Base-by-base conservation (phyloP, 192 early-diverging fungal genomes). In the Entomortierella lignicola region DNA sequence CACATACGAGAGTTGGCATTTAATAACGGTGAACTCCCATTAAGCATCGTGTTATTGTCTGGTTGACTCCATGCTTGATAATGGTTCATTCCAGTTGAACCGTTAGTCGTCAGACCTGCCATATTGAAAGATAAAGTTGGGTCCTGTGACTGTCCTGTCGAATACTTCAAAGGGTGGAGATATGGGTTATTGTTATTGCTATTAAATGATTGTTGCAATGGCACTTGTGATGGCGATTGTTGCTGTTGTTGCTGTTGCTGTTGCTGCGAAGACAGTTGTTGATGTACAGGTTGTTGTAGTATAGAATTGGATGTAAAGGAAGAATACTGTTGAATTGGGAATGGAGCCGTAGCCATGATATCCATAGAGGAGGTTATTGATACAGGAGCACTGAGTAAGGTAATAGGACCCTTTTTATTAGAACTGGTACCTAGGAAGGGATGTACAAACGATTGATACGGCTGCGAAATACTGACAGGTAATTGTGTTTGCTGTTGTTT, bases 351-450 rank as follows among this genome's bases (percentile, higher is more conserved):
- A 47, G 73, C 60, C 62, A 70, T 32, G 67, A 79, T 53, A 65
- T 79, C 68, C 75, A 79, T 79, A 18, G 75, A 60, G 17, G 67
- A 55, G 17, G 63, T 70, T 18, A 55, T 70, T 23, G 62, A 56
- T 37, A 59, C 56, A 44, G 67, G 52, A 2, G 63, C 47, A 42
- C 51, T 52, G 31, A 79, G 23, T 21, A 79, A 62, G 13, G 60
- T 59, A 8, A 55, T 60, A 30, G 55, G 56, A 17, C 32, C 8
- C n/a, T n/a, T 63, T 11, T 61, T 53, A 18, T 43, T 60, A 50
- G 13, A 54, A 34, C 12, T 55, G 30, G 44, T 68, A 26, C 44
- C 56, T 11, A 47, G 47, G 47, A 62, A 62, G 27, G 60, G 60
- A 32, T 62, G 60, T 3, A 62, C 47, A 62, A 62, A 31, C 25